A percentile compares a stretch with the other conserved stretches of the same genome.
Evolutionary conservation across 805 yeast genomes (phyloP).

Genomic region (Teunomyces tritomae): DNA sequence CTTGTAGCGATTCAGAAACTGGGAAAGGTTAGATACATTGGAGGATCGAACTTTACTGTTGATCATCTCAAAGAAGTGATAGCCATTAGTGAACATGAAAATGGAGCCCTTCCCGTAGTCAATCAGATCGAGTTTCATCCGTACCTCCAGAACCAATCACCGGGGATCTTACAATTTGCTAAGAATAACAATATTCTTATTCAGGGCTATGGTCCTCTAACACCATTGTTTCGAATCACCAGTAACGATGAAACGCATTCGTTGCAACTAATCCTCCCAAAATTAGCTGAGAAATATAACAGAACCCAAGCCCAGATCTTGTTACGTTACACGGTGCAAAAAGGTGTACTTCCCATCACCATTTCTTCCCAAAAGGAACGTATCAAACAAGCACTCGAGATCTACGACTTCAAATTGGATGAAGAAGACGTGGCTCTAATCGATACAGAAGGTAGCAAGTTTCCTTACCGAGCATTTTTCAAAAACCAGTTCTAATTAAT

Average conservation of each 20-base stretch:
- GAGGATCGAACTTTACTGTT: constrained; percentile 65
- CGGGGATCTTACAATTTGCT: constrained; percentile 53
- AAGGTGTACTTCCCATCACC: constrained; percentile 45
- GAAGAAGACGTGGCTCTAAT: constrained; percentile 14
- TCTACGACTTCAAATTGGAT: constrained; percentile 8
- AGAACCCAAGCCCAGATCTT: constrained; percentile 59
- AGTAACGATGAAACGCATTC: constrained; percentile 33
- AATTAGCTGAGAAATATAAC: constrained; percentile 52
- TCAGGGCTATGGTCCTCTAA: constrained; percentile 71
- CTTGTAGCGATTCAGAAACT: constrained; percentile 49
- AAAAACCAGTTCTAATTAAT: not conserved
- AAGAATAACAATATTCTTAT: constrained; percentile 48
- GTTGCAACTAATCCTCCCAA: constrained; percentile 23
- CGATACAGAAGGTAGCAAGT: constrained; percentile 26
- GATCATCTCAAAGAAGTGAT: constrained; percentile 44
- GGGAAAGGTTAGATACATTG: constrained; percentile 62
- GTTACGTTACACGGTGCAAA: constrained; percentile 66
- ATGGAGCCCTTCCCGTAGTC: constrained; percentile 50
- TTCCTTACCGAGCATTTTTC: constrained; percentile 26
- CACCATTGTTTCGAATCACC: constrained; percentile 53
- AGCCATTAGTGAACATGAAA: constrained; percentile 18
- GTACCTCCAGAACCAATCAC: constrained; percentile 61
- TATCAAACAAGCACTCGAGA: constrained; percentile 37
- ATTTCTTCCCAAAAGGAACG: constrained; percentile 44
- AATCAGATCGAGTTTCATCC: constrained; percentile 73